Conservation (phyloP, 371 early-diverging fungal species). For the Globomyces sp. region DNA sequence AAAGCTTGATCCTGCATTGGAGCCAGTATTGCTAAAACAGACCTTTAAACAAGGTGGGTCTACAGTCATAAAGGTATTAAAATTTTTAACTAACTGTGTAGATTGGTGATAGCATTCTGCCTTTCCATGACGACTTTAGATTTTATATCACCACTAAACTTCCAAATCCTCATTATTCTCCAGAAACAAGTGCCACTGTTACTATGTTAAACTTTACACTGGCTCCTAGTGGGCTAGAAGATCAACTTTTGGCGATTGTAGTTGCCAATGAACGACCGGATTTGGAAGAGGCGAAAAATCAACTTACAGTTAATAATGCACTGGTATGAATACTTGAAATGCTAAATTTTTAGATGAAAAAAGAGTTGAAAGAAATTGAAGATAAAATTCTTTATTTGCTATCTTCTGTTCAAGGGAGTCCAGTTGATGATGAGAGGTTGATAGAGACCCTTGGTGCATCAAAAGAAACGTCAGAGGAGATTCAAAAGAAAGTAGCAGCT, state of each 20-base stretch:
- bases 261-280: conserved; percentile 63
- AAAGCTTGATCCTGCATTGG: conserved; percentile 57
- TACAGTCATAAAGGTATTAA: conserved; percentile 49
- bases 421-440: conserved; percentile 62
- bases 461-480: conserved; percentile 60
- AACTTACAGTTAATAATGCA: conserved; percentile 54
- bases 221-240: conserved; percentile 57
- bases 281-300: conserved; percentile 60
- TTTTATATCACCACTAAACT: conserved; percentile 62
- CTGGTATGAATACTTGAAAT: conserved; percentile 15
- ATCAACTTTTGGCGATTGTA: conserved; percentile 58
- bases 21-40: conserved; percentile 54
- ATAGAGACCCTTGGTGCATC: conserved; percentile 62
- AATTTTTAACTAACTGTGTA: not conserved
- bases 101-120: conserved; percentile 57
- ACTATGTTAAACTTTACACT: conserved; percentile 61
- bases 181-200: conserved; percentile 57
- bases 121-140: conserved; percentile 58
- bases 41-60: conserved; percentile 57
- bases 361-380: conserved; percentile 61
- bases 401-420: conserved; percentile 61
- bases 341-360: conserved; percentile 45
- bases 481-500: conserved; percentile 53
- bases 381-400: conserved; percentile 61
- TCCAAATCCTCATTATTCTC: conserved; percentile 61